Evolutionary conservation across 257 asterid species (phyloP).

Genomic region (Scutellaria baicalensis): DNA sequence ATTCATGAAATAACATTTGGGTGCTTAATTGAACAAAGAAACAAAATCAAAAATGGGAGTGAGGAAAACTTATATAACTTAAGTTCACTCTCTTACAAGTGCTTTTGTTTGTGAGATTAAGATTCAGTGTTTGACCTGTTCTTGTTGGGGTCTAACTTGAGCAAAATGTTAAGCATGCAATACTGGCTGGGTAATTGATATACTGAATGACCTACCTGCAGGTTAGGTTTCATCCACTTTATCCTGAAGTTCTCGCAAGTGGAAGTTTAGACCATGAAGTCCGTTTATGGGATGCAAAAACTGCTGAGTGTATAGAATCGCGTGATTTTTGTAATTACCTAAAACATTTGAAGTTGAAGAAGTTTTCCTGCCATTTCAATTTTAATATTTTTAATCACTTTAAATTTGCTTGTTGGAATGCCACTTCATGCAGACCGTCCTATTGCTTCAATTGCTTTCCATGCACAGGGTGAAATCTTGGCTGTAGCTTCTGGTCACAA

Average conservation of each 20-base stretch:
- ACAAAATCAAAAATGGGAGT: background rate
- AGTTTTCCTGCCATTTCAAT: background rate
- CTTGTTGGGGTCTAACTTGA: slow-evolving; percentile 7
- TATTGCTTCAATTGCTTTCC: slow-evolving; percentile 96
- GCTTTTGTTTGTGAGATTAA: background rate
- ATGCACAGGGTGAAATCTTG: slow-evolving; percentile 87
- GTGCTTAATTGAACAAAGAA: background rate
- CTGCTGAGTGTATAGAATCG: slow-evolving; percentile 84
- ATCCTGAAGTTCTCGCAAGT: slow-evolving; percentile 84
- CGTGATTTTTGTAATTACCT: slow-evolving; percentile 79
- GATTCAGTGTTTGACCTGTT: slow-evolving; percentile 3
- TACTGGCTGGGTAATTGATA: slow-evolving; percentile 10
- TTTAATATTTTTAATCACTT: slow-evolving; percentile 4
- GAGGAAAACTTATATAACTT: background rate
- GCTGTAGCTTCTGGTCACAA: slow-evolving; percentile 99
- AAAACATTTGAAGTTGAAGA: background rate
- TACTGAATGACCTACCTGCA: slow-evolving; percentile 26
- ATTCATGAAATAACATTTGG: background rate
- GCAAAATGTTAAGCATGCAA: background rate
- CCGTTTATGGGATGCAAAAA: slow-evolving; percentile 87
- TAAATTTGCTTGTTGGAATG: slow-evolving; percentile 10
- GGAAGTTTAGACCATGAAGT: slow-evolving; percentile 99
- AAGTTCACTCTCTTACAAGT: background rate
- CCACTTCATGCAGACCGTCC: slow-evolving; percentile 71
- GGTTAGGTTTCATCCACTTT: slow-evolving; percentile 97